Percentiles rank a stretch among this genome's conserved stretches.
Conservation (phyloP, 2,329 filamentous ascomycete species). For the Colletotrichum shisoi region DNA sequence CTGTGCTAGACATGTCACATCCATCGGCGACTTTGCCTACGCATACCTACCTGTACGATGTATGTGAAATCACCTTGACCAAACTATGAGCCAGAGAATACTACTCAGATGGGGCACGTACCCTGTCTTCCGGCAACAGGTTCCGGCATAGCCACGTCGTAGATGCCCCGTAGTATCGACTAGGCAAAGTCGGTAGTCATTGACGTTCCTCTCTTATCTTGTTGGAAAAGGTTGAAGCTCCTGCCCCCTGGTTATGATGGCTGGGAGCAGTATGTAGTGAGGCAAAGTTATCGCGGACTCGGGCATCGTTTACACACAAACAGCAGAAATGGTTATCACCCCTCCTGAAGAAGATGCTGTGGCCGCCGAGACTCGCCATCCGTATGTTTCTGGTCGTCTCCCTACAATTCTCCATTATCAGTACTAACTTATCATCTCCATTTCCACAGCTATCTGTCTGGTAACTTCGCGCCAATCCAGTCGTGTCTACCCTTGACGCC, state of each 20-base stretch:
- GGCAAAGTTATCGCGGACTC: neutral
- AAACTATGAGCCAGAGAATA: neutral
- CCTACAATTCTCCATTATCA: neutral
- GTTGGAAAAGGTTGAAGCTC: neutral
- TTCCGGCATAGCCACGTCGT: neutral
- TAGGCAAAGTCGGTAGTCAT: conserved; percentile 2
- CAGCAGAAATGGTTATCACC: neutral
- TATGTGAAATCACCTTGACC: conserved; percentile 16
- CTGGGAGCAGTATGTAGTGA: conserved; percentile 6
- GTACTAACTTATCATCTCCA: neutral
- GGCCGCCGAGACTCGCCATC: conserved; percentile 13
- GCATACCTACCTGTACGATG: too few species aligned
- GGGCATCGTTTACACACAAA: neutral
- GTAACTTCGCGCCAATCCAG: conserved; percentile 74
- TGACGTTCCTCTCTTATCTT: neutral
- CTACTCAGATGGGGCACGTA: neutral
- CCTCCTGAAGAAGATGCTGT: neutral
- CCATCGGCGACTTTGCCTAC: neutral
- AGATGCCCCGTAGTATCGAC: neutral
- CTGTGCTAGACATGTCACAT: neutral
- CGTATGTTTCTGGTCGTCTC: conserved; percentile 10
- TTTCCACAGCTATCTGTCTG: conserved; percentile 60
- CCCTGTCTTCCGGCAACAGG: neutral
- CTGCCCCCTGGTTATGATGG: neutral
- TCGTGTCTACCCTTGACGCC: conserved; percentile 62